Conservation (phyloP, 202 grass and related monocot species). For the Bolboschoenoplectus hybrid region DNA sequence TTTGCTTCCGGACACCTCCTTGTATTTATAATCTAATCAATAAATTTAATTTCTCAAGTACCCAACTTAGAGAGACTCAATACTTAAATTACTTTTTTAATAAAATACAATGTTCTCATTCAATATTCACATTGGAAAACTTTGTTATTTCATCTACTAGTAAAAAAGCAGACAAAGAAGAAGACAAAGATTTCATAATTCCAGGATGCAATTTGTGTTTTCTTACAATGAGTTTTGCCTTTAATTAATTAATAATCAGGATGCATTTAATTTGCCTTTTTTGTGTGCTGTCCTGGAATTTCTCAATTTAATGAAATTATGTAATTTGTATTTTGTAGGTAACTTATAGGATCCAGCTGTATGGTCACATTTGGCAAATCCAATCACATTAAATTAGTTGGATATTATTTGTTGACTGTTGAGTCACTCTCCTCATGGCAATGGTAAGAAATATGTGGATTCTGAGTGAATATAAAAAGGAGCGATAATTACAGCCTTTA, state of each 20-base stretch:
- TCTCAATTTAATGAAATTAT: conserved; percentile 25
- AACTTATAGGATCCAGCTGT: neutral
- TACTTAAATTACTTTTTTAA: neutral
- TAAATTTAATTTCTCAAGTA: neutral
- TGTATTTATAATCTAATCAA: neutral
- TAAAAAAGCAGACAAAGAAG: neutral
- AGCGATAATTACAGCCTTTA: no score
- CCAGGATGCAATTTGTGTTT: neutral
- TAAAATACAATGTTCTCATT: neutral
- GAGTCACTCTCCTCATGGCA: neutral
- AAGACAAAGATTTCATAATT: neutral
- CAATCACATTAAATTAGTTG: neutral
- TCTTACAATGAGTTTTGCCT: neutral
- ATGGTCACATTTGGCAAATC: neutral
- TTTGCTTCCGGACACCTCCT: neutral
- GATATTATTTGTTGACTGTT: neutral
- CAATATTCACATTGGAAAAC: neutral
- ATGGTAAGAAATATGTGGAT: no score
- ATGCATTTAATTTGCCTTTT: neutral
- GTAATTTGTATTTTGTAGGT: neutral
- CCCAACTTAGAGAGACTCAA: neutral
- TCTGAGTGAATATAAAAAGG: no score
- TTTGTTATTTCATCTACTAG: neutral
- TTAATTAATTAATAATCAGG: neutral
- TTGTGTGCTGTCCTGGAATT: neutral